Evolutionary conservation across 768 basidiomycete genomes (phyloP).

Genomic region (Psilocybe sp.): DNA sequence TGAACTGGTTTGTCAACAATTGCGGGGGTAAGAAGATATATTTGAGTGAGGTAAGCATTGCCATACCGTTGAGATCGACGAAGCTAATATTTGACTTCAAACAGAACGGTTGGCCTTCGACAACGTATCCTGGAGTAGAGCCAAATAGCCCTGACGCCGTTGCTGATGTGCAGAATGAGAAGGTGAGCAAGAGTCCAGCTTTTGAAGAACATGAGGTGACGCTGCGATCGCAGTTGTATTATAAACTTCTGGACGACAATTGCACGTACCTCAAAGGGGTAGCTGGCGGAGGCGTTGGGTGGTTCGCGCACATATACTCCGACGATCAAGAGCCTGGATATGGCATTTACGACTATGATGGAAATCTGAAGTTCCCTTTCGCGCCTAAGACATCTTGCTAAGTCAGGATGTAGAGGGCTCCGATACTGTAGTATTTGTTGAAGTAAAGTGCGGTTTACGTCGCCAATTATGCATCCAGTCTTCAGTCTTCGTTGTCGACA

Average conservation of each 20-base stretch:
- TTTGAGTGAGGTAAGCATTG: constrained; percentile 53
- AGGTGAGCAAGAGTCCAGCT: constrained; percentile 34
- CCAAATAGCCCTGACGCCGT: constrained; percentile 64
- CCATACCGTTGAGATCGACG: background rate
- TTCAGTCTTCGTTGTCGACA: too few relatives aligned
- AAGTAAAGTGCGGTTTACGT: too few relatives aligned
- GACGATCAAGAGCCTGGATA: constrained; percentile 68
- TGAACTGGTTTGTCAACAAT: constrained; percentile 67
- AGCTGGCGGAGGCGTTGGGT: constrained; percentile 64
- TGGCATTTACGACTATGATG: constrained; percentile 54
- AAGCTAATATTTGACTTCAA: background rate
- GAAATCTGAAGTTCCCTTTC: constrained; percentile 60
- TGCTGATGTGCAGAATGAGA: constrained; percentile 59
- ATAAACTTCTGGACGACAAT: constrained; percentile 56
- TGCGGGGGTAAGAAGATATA: constrained; percentile 74
- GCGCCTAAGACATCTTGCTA: constrained; percentile 61
- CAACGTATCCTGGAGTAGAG: constrained; percentile 56
- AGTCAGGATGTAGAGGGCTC: constrained; percentile 5
- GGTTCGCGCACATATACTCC: constrained; percentile 82
- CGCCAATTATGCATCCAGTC: too few relatives aligned
- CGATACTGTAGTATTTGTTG: background rate
- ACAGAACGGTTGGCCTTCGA: constrained; percentile 79
- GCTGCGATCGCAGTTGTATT: constrained; percentile 50
- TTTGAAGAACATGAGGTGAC: background rate
- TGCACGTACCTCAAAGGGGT: constrained; percentile 62